Base-by-base conservation (phyloP, 805 yeast genomes). In the Blastobotrys robertii region DNA sequence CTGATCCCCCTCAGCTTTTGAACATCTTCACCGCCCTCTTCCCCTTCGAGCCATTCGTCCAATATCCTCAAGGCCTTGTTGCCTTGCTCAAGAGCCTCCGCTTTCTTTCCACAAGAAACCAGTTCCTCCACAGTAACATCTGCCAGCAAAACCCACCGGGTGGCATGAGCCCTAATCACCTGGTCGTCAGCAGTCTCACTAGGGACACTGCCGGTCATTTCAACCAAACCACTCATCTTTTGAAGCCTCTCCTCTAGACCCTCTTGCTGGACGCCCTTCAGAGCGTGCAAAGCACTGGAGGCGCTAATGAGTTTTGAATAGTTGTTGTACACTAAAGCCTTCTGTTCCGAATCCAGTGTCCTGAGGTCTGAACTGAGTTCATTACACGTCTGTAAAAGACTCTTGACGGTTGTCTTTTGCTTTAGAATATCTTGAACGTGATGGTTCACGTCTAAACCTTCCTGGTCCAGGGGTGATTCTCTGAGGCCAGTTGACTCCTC, bases 301-400 rank as follows among this genome's bases (percentile, higher is more conserved):
- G 63, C 64, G 8, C 54, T 45, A 37, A 64, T 64, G 8, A 63
- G 55, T 31, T 63, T 61, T 32, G 59, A 55, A 50, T 63, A 63
- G 47, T 63, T 63, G 48, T 63, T 61, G 47, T 63, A 64, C 6
- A 63, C 65, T 4, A 63, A 53, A 16, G 66, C 63, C 47, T 64
- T 64, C 40, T 63, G 66, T 31, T 62, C 63, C 43, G 62, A 55
- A 33, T 62, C 60, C 19, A 63, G 53, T 8, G 58, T 52, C 13
- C 56, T 50, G 10, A 57, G 48, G 36, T 62, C 62, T 28, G 43
- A 44, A 14, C 50, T 38, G 30, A 63, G 52, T 41, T 49, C 50
- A 40, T 52, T 19, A 6, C 25, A 19, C 25, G 25, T 19, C 25
- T 19, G 25, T 19, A 19, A 6, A 4, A 19, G 6, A 19, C 25